Evolutionary conservation across 163 green algal genomes (phyloP).

Genomic region (Scenedesmus sp.): DNA sequence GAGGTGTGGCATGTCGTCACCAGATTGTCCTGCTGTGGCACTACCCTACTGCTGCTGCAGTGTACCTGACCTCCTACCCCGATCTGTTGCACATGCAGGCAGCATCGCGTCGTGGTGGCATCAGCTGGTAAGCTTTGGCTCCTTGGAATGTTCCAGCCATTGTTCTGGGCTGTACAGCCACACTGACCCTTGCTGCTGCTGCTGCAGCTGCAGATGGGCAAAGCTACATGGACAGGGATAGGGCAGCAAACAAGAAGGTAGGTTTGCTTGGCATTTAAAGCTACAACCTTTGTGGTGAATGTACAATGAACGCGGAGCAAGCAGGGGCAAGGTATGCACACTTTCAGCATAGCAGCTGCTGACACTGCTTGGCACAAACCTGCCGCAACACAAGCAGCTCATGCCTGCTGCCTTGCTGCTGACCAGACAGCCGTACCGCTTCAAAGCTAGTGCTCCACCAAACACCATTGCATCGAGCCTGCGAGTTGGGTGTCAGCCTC

Average conservation of each 20-base stretch:
- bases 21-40: background rate
- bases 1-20: background rate
- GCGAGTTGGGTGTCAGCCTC: no score
- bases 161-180: no score
- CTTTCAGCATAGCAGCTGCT: background rate
- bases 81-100: conserved; percentile 3
- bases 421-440: no score
- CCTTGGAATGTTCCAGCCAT: background rate
- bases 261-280: background rate
- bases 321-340: background rate
- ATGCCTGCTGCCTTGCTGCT: background rate
- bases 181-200: background rate
- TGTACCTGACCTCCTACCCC: background rate
- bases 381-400: background rate
- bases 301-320: background rate
- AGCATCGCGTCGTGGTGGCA: background rate
- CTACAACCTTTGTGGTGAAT: background rate
- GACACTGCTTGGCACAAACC: background rate
- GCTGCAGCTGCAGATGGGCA: conserved; percentile 32
- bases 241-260: conserved; percentile 33
- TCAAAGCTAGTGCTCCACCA: no score
- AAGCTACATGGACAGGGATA: conserved; percentile 36
- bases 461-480: no score
- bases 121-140: conserved; percentile 17
- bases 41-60: background rate